Conservation (phyloP, 805 yeast species). For the Teunomyces barrocoloradensis region DNA sequence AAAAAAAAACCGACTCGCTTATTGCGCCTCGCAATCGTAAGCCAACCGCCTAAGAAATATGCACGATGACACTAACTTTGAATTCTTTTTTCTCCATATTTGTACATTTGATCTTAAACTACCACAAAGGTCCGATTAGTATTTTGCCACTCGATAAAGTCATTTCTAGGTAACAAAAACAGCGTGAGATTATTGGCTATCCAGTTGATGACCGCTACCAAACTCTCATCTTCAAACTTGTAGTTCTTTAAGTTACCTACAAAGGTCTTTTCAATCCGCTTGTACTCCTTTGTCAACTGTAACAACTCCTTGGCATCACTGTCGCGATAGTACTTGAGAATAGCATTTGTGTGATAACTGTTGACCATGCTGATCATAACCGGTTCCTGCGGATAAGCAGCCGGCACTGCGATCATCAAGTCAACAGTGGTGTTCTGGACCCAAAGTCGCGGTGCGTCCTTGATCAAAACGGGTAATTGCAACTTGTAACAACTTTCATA, state of each 20-base stretch:
- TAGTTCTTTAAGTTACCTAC: constrained; percentile 17
- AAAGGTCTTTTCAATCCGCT: constrained; percentile 27
- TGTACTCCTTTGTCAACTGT: constrained; percentile 18
- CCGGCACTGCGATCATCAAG: constrained; percentile 32
- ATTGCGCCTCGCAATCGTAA: not conserved
- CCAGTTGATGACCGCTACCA: constrained; percentile 32
- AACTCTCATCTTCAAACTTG: constrained; percentile 13
- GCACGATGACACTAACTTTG: not conserved
- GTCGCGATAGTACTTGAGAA: constrained; percentile 20
- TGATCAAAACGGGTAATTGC: constrained; percentile 25
- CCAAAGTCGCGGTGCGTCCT: constrained; percentile 30
- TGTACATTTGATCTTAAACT: not conserved
- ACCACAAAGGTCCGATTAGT: not conserved
- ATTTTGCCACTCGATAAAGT: constrained; percentile 5
- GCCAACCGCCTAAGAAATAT: not conserved
- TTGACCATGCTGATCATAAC: constrained; percentile 24
- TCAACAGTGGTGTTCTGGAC: constrained; percentile 22
- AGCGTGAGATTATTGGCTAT: constrained; percentile 25
- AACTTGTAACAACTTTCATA: constrained; percentile 30
- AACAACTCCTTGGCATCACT: constrained; percentile 15
- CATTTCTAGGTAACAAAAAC: constrained; percentile 12
- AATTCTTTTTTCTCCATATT: not conserved
- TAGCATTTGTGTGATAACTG: constrained; percentile 29
- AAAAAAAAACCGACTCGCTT: not conserved
- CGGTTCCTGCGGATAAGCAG: constrained; percentile 27